Evolutionary conservation across 371 early-diverging fungal species (phyloP).

Genomic region (Funneliformis caledonium): DNA sequence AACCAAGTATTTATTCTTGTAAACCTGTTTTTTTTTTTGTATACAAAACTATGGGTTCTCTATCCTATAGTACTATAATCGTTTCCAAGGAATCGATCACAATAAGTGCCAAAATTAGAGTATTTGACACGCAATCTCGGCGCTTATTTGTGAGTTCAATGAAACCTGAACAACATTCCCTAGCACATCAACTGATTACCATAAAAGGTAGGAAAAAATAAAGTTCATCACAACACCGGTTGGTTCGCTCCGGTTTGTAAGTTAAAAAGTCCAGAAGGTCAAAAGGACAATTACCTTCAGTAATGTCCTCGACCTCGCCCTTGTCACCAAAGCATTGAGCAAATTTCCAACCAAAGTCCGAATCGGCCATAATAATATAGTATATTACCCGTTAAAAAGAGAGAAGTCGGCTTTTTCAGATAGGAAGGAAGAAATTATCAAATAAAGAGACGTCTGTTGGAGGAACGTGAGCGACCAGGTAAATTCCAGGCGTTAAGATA

Average conservation of each 20-base stretch:
- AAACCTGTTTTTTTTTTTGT: neutral
- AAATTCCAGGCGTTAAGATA: conserved; percentile 30
- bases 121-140: neutral
- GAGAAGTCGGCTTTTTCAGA: neutral
- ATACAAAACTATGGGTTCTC: neutral
- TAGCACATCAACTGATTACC: neutral
- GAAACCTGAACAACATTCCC: neutral
- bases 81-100: neutral
- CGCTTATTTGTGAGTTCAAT: neutral
- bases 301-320: conserved; percentile 96
- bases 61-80: neutral
- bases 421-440: conserved; percentile 19
- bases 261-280: conserved; percentile 24
- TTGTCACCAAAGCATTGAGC: conserved; percentile 99
- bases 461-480: conserved; percentile 31
- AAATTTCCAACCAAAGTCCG: conserved; percentile 90
- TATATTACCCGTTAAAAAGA: conserved; percentile 25
- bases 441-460: conserved; percentile 12
- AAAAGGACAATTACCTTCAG: conserved; percentile 80
- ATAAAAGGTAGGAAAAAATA: conserved; percentile 39
- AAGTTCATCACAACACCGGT: conserved; percentile 36
- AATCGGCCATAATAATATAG: conserved; percentile 43
- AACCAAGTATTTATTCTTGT: neutral
- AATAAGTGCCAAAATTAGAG: neutral
- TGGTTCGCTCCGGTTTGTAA: conserved; percentile 9